phyloP scores from a whole-genome alignment of 345 rosid species.

The Physaria fendleri region DNA sequence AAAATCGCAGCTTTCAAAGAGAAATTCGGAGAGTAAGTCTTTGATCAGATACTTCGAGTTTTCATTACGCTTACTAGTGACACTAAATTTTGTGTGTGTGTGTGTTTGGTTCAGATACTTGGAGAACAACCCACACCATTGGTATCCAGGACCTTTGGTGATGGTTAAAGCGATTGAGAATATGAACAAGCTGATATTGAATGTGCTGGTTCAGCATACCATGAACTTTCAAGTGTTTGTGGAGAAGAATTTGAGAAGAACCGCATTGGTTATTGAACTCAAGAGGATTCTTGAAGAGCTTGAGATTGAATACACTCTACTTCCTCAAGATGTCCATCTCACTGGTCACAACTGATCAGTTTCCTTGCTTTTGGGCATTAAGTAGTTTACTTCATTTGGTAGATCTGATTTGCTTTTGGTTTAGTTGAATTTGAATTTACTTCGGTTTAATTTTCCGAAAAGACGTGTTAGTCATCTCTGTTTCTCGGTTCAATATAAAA shows the following conservation, averaged over 20 bases:
- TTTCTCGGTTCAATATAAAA: too few relatives aligned
- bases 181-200: slow-evolving; percentile 41
- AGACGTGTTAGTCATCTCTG: too few relatives aligned
- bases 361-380: too few relatives aligned
- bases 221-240: slow-evolving; percentile 45
- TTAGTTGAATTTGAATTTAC: too few relatives aligned
- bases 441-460: too few relatives aligned
- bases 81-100: neutral
- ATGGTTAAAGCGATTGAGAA: slow-evolving; percentile 51
- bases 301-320: slow-evolving; percentile 38
- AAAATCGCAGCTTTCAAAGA: slow-evolving; percentile 53
- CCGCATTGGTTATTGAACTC: slow-evolving; percentile 38
- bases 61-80: neutral
- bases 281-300: slow-evolving; percentile 45
- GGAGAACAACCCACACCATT: slow-evolving; percentile 33
- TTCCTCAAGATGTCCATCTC: too few relatives aligned
- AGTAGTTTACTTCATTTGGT: too few relatives aligned
- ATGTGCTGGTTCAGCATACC: slow-evolving; percentile 32
- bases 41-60: too few relatives aligned
- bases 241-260: slow-evolving; percentile 47
- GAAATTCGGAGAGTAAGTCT: slow-evolving; percentile 48
- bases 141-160: slow-evolving; percentile 38
- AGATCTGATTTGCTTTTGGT: too few relatives aligned
- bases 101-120: slow-evolving; percentile 39
- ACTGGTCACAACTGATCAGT: too few relatives aligned